These are phyloP conservation scores for Penicillium occitanis DNA, from an alignment of 2,329 filamentous ascomycete genomes.

Conservation along the genomic window DNA sequence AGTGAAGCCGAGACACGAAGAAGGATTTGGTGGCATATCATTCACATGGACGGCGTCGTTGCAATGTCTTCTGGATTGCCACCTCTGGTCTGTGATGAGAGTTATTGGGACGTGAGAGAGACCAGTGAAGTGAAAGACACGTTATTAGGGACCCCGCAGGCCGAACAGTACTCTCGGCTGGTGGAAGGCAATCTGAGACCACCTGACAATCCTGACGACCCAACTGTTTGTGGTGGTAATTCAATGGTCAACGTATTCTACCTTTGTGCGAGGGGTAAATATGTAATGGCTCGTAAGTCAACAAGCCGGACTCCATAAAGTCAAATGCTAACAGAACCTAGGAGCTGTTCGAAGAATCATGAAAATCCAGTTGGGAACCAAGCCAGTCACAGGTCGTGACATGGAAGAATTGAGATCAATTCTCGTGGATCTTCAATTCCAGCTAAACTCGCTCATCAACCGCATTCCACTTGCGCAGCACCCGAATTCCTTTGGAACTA, in stretches of 20 bases:
- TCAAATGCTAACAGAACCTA: slow-evolving; percentile 22
- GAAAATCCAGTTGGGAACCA: slow-evolving; percentile 47
- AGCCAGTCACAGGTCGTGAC: slow-evolving; percentile 43
- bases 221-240: slow-evolving; percentile 40
- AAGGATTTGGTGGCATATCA: slow-evolving; percentile 52
- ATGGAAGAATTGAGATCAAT: slow-evolving; percentile 47
- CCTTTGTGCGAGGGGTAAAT: slow-evolving; percentile 46
- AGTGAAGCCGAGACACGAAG: slow-evolving; percentile 48
- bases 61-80: slow-evolving; percentile 51
- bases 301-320: neutral
- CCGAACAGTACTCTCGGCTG: slow-evolving; percentile 38
- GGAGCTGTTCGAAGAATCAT: slow-evolving; percentile 46
- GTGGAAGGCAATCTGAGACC: slow-evolving; percentile 34
- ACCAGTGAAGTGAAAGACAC: slow-evolving; percentile 51
- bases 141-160: slow-evolving; percentile 39
- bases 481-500: slow-evolving; percentile 18
- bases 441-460: slow-evolving; percentile 45
- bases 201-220: slow-evolving; percentile 44
- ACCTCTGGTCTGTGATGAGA: slow-evolving; percentile 48
- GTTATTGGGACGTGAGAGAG: slow-evolving; percentile 50
- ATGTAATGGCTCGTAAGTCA: slow-evolving; percentile 46
- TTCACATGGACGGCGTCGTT: slow-evolving; percentile 51
- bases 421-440: slow-evolving; percentile 42
- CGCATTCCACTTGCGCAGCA: slow-evolving; percentile 41
- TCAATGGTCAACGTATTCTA: slow-evolving; percentile 48